Evolutionary conservation across 2,329 filamentous ascomycete genomes (phyloP).

Genomic region (Calonectria pteridis): DNA sequence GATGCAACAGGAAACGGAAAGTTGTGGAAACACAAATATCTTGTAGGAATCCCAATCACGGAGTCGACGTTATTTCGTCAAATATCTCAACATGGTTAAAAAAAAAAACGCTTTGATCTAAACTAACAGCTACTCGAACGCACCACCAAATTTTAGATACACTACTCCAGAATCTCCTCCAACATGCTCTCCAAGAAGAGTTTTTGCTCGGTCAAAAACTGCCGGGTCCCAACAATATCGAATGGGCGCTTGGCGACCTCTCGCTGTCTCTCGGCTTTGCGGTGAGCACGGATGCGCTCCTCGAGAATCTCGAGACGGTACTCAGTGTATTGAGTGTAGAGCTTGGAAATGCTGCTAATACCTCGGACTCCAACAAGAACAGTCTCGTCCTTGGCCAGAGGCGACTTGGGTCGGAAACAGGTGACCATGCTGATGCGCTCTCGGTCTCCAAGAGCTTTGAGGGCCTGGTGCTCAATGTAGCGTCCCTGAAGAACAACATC

Average conservation of each 20-base stretch:
- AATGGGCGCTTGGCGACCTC: constrained; percentile 11
- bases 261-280: constrained; percentile 25
- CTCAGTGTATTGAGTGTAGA: constrained; percentile 72
- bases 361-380: constrained; percentile 70
- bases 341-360: constrained; percentile 66
- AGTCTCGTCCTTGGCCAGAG: constrained; percentile 69
- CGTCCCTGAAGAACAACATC: constrained; percentile 74
- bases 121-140: neutral
- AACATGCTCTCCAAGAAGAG: constrained; percentile 17
- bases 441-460: constrained; percentile 67
- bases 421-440: constrained; percentile 76
- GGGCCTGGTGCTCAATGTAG: constrained; percentile 74
- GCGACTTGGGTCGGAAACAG: constrained; percentile 69
- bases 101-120: neutral
- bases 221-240: neutral
- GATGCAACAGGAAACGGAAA: too few relatives aligned
- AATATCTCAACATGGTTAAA: too few relatives aligned
- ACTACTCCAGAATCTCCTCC: constrained; percentile 13
- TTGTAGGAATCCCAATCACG: neutral
- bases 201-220: constrained; percentile 18
- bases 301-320: constrained; percentile 70
- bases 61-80: too few relatives aligned
- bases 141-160: neutral
- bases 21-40: too few relatives aligned
- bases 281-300: constrained; percentile 50